Evolutionary conservation across 345 rosid genomes (phyloP), one percentile per base, ranked within the genome.

Genomic region (Populus simonii): DNA sequence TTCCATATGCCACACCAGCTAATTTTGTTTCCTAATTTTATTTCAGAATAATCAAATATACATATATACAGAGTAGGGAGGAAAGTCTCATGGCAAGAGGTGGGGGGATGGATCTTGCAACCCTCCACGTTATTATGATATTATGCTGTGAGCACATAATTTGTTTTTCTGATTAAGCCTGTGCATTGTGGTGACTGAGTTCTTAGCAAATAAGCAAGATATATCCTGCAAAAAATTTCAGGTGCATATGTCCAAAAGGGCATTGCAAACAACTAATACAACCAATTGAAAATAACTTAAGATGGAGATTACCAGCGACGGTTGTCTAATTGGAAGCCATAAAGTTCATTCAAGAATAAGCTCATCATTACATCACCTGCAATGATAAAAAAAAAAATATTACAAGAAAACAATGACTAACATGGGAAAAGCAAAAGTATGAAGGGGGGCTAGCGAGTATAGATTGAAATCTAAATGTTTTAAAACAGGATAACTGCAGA

Each of bases 241-340:
- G 66, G 29, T 51, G 33, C 38, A 63, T 45, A 66, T 6, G 35
- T 22, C 31, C 78, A 38, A 35, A 66, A 49, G 55, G 57, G 73
- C 9, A 43, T 23, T 10, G 33, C 68, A 78, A 57, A 31, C 62
- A 29, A 49, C 18, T 59, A 71, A 71, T 39, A 55, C 73, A 55
- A 22, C 75, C 35, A 53, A 57, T 23, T 63, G 27, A 53, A 55
- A 29, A 71, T 59, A 35, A 73, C 27, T 39, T 59, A 63, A 38
- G 69, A n/a, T 15, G 39, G 55, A 53, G 71, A 87, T 80, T 88
- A 95, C 99, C 99, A 95, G 68, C 99, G 96, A 67, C 85, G 89
- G 85, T 90, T 95, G 88, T 95, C 99, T 84, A 95, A 78, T 80
- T 95, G 99, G 87, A 95, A 93, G 75, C 99, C 98, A 86, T 95